Evolutionary conservation across 345 rosid genomes (phyloP).

Genomic region (Murraya paniculata): DNA sequence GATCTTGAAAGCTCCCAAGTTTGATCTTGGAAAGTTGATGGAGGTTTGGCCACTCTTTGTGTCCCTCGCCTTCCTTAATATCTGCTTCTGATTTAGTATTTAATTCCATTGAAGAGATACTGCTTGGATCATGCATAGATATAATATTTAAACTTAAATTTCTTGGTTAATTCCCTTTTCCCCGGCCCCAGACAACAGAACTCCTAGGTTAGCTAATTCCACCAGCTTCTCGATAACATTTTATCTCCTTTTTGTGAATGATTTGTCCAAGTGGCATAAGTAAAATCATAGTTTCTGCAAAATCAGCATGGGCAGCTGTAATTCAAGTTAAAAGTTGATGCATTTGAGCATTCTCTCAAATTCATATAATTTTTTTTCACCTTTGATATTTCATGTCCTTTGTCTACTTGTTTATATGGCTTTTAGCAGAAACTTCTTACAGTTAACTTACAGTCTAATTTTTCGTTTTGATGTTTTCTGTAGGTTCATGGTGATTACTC

Average conservation of each 20-base stretch:
- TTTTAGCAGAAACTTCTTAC: not conserved
- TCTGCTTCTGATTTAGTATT: not conserved
- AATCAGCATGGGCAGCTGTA: not conserved
- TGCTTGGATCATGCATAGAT: not conserved
- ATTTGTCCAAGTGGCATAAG: not conserved
- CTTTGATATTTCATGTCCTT: not conserved
- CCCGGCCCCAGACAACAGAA: too few species aligned
- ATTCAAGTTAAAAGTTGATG: not conserved
- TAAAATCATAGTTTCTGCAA: not conserved
- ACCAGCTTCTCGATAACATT: too few species aligned
- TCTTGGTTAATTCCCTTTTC: not conserved
- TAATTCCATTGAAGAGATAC: not conserved
- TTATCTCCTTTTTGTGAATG: too few species aligned
- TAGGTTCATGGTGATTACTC: conserved; percentile 89
- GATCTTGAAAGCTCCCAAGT: conserved; percentile 91
- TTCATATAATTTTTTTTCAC: not conserved
- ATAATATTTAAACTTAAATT: not conserved
- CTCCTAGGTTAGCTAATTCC: too few species aligned
- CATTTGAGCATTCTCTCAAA: not conserved
- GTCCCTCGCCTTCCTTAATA: not conserved
- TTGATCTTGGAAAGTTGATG: conserved; percentile 98
- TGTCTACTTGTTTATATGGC: not conserved
- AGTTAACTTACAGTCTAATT: not conserved
- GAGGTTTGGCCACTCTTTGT: conserved; percentile 38
- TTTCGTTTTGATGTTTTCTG: not conserved